Evolutionary conservation across 2,329 filamentous ascomycete species (phyloP).

Genomic region (Basipetospora sp.): DNA sequence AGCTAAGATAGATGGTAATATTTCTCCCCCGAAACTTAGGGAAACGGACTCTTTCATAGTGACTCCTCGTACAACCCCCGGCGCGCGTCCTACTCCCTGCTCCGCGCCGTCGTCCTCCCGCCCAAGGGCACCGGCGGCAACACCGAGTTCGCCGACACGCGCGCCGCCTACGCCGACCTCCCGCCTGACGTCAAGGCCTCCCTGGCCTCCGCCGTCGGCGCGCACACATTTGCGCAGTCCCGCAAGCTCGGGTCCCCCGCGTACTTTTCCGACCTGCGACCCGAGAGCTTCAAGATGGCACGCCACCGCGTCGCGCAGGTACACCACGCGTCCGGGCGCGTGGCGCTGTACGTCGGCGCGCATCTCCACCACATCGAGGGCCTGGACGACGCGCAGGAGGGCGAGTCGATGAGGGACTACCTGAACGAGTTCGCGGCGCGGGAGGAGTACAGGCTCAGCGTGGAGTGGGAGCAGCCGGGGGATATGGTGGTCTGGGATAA

Average conservation of each 20-base stretch:
- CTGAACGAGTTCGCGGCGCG: conserved; percentile 33
- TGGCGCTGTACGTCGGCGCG: conserved; percentile 38
- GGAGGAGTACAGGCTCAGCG: conserved; percentile 28
- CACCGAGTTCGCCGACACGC: conserved; percentile 38
- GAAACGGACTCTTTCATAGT: conserved; percentile 38
- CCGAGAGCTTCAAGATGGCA: conserved; percentile 21
- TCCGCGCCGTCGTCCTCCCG: conserved; percentile 34
- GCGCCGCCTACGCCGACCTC: conserved; percentile 34
- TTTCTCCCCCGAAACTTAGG: conserved; percentile 14
- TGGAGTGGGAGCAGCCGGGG: conserved; percentile 32
- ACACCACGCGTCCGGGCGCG: conserved; percentile 35
- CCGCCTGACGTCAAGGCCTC: conserved; percentile 19
- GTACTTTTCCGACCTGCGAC: conserved; percentile 31
- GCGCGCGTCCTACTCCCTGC: conserved; percentile 35
- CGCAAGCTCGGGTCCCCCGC: conserved; percentile 35
- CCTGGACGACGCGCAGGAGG: conserved; percentile 18
- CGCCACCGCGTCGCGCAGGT: conserved; percentile 34
- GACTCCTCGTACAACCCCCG: conserved; percentile 42
- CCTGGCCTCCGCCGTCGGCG: conserved; percentile 25
- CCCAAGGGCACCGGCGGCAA: conserved; percentile 31
- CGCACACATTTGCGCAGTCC: conserved; percentile 37
- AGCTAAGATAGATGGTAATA: too few relatives aligned
- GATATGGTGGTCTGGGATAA: conserved; percentile 48
- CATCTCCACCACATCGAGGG: conserved; percentile 39
- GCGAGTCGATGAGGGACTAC: conserved; percentile 20